Evolutionary conservation across 2,329 filamentous ascomycete genomes (phyloP), one percentile per base, ranked within the genome.

Genomic region (Phyllosticta ampelicida): DNA sequence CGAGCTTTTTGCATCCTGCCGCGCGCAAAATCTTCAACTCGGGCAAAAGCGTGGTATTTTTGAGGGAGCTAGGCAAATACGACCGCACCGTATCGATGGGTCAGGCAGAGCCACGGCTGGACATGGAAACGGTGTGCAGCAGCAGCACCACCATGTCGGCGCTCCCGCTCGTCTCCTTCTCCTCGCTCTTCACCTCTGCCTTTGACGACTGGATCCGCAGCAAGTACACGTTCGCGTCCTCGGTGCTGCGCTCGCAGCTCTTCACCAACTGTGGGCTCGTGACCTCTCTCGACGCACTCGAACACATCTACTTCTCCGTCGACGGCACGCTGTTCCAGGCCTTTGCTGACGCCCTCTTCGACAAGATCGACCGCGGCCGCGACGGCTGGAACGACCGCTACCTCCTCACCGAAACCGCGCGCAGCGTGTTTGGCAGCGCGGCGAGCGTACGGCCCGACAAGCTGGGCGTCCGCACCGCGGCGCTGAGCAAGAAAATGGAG

Each of bases 1-100:
- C 92, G 0, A 78, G 74, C 2, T 96, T 96, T 63, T 77, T 96
- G 4, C 82, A 85, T 48, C 79, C 85, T 2, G 81, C 85, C 1
- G 83, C 83, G 0, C 74, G 77, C 21, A 87, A 85, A 61, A 89
- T 96, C 44, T 92, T 96, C 65, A 90, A 86, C 1, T 86, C 89
- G 1, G 92, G 92, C 0, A 96, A 96, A 71, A 95, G 87, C 65
- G 85, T 94, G 58, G 83, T 94, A 1, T 86, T 96, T 51, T 74
- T 96, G n/a, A 86, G 85, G 61, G 81, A 86, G 53, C 76, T 96
- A 10, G 53, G 51, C 2, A 48, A 53, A 30, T 48, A 55, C 19
- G 49, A 52, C 11, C 9, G 23, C 19, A 11, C 57, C 9, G 44
- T 53, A 5, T 50, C 30, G 3, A 53, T 79, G 58, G 36, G 36